phyloP scores from a whole-genome alignment of 2,329 filamentous ascomycete species.

The Parastagonospora nodorum region DNA sequence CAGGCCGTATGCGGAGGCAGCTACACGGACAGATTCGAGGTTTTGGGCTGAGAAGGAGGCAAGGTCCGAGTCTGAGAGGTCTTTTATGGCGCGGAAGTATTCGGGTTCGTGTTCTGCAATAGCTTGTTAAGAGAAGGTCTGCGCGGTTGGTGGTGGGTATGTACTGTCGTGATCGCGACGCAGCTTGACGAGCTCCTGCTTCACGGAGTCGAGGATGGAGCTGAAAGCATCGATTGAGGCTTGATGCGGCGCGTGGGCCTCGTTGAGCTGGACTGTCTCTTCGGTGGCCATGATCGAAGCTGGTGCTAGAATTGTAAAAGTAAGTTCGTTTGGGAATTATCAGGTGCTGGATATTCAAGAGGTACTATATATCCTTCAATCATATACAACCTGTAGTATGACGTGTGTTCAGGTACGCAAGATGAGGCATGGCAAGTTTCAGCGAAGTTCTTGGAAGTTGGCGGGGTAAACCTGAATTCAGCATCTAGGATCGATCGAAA shows the following conservation, averaged over 20 bases:
- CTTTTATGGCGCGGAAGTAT: conserved; percentile 45
- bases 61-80: conserved; percentile 47
- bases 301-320: not conserved
- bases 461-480: not conserved
- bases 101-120: conserved; percentile 42
- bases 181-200: conserved; percentile 39
- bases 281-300: conserved; percentile 40
- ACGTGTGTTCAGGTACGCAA: conserved; percentile 9
- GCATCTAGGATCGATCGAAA: not conserved
- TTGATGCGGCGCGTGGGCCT: conserved; percentile 40
- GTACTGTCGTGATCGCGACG: conserved; percentile 44
- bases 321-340: not conserved
- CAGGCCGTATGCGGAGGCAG: conserved; percentile 37
- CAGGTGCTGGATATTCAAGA: not conserved
- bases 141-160: not conserved
- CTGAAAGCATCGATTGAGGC: conserved; percentile 42
- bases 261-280: conserved; percentile 40
- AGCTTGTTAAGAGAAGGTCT: not conserved
- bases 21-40: conserved; percentile 36
- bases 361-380: not conserved
- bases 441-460: conserved; percentile 2
- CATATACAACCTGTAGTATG: not conserved
- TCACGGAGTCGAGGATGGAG: conserved; percentile 37
- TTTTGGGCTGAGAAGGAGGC: conserved; percentile 31
- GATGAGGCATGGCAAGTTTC: conserved; percentile 6